phyloP scores from a whole-genome alignment of 805 yeast species.

The Saccharomycopsis fermentans region DNA sequence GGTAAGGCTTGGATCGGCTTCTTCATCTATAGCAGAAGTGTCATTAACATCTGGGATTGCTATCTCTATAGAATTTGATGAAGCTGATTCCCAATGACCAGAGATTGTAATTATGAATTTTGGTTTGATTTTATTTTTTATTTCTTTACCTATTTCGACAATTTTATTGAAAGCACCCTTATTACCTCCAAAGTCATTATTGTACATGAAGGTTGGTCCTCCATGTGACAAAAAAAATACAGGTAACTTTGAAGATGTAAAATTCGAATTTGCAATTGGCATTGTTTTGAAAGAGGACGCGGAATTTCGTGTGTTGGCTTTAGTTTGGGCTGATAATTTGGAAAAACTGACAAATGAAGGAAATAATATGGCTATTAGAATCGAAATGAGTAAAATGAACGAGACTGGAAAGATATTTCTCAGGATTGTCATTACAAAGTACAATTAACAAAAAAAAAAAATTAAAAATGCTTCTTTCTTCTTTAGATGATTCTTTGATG shows the following conservation, averaged over 20 bases:
- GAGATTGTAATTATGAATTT: slow-evolving; percentile 57
- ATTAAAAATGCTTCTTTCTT: too few species aligned
- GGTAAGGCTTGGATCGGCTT: background rate
- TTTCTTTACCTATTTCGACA: slow-evolving; percentile 39
- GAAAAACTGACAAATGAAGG: background rate
- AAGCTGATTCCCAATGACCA: slow-evolving; percentile 65
- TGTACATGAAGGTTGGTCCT: slow-evolving; percentile 69
- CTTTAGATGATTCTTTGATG: too few species aligned
- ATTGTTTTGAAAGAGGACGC: background rate
- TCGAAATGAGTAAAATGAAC: background rate
- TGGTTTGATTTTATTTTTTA: slow-evolving; percentile 44
- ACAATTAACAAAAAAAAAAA: too few species aligned
- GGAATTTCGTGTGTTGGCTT: background rate
- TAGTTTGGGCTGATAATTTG: background rate
- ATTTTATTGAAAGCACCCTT: slow-evolving; percentile 50
- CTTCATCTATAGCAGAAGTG: background rate
- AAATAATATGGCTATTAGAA: background rate
- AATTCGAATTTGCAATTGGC: background rate
- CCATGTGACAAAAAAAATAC: slow-evolving; percentile 72
- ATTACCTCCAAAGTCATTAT: slow-evolving; percentile 40
- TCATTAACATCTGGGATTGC: slow-evolving; percentile 29
- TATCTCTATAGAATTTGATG: slow-evolving; percentile 35
- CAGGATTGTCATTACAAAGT: background rate
- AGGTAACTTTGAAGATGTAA: slow-evolving; percentile 28
- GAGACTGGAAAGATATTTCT: background rate